These are phyloP conservation scores for Phycomyces nitens DNA, from an alignment of 192 early-diverging fungal genomes.

Conservation along the genomic window DNA sequence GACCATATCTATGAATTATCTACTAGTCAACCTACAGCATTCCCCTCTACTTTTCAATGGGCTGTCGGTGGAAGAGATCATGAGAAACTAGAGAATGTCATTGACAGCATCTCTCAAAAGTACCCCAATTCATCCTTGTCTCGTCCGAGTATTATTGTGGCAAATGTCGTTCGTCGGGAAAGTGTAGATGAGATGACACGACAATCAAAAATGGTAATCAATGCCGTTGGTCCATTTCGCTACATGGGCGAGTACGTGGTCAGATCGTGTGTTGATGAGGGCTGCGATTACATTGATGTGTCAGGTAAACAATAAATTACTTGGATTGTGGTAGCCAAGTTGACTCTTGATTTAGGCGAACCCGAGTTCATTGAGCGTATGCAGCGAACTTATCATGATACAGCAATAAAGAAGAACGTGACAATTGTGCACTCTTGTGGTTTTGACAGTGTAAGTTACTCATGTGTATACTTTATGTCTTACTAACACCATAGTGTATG, in stretches of 20 bases:
- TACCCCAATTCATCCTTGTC: constrained; percentile 12
- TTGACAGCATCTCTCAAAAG: background rate
- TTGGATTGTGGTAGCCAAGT: background rate
- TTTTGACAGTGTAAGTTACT: constrained; percentile 42
- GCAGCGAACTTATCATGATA: constrained; percentile 50
- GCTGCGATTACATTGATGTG: constrained; percentile 58
- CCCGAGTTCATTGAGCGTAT: constrained; percentile 66
- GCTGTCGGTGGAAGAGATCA: constrained; percentile 30
- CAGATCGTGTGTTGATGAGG: constrained; percentile 49
- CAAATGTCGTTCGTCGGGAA: constrained; percentile 37
- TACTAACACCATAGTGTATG: constrained; percentile 15
- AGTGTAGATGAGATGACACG: constrained; percentile 20
- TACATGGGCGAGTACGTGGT: constrained; percentile 64
- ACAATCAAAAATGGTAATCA: constrained; percentile 41
- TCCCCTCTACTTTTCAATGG: constrained; percentile 17
- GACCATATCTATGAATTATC: constrained; percentile 34
- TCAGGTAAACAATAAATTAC: constrained; percentile 28
- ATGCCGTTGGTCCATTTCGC: constrained; percentile 65
- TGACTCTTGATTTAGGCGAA: constrained; percentile 37
- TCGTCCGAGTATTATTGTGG: constrained; percentile 40
- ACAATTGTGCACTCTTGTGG: constrained; percentile 64
- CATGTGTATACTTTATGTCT: background rate
- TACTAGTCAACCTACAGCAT: constrained; percentile 3
- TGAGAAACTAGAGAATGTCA: constrained; percentile 16
- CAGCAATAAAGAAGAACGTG: constrained; percentile 44